Percentiles rank a stretch among this genome's conserved stretches.
These are phyloP conservation scores for Rhodotorula sp. DNA, from an alignment of 1,284 basidiomycete species.

Conservation along the genomic window DNA sequence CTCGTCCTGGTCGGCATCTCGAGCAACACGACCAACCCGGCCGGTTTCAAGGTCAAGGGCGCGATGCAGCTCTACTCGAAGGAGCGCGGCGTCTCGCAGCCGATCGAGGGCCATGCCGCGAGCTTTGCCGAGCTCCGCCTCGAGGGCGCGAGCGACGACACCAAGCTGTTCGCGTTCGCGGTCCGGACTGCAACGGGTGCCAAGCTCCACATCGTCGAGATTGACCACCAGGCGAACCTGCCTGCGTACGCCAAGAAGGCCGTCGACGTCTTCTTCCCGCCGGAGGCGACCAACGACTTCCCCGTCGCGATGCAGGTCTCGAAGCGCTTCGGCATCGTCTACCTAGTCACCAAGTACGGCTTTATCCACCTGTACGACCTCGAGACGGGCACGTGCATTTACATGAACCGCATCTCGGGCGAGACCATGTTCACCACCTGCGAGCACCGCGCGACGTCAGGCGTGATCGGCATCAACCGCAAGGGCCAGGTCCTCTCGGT, in stretches of 20 bases:
- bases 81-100: slow-evolving; percentile 91
- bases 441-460: slow-evolving; percentile 88
- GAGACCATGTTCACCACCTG: slow-evolving; percentile 99
- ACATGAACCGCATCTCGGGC: slow-evolving; percentile 99
- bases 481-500: slow-evolving; percentile 97
- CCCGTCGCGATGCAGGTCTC: slow-evolving; percentile 99
- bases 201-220: slow-evolving; percentile 98
- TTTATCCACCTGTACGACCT: slow-evolving; percentile 99
- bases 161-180: slow-evolving; percentile 94
- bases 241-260: slow-evolving; percentile 94
- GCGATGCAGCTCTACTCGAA: slow-evolving; percentile 93
- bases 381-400: slow-evolving; percentile 96
- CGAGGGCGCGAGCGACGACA: slow-evolving; percentile 77
- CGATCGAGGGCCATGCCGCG: slow-evolving; percentile 98
- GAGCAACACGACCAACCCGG: slow-evolving; percentile 86
- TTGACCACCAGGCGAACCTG: slow-evolving; percentile 93
- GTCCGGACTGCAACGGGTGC: slow-evolving; percentile 94
- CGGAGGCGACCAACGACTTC: slow-evolving; percentile 97
- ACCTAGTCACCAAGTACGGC: slow-evolving; percentile 97
- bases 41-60: slow-evolving; percentile 96
- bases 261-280: slow-evolving; percentile 99
- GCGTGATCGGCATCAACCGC: slow-evolving; percentile 99
- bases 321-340: slow-evolving; percentile 93
- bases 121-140: slow-evolving; percentile 90
- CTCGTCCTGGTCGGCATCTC: slow-evolving; percentile 94